Evolutionary conservation across 305 asterid genomes (phyloP).

Genomic region (Lippia alba): DNA sequence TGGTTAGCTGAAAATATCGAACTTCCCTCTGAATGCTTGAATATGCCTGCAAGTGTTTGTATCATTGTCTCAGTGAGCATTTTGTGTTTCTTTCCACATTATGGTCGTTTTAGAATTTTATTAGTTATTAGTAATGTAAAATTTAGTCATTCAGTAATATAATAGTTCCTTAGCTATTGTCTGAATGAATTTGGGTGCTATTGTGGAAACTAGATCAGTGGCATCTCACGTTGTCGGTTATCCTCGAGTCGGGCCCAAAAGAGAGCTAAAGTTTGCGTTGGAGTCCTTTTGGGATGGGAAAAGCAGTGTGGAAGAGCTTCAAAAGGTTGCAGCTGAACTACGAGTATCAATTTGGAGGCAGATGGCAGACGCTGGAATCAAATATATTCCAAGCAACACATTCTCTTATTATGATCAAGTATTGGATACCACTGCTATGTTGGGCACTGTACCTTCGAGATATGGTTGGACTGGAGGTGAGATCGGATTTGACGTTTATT

Average conservation of each 20-base stretch:
- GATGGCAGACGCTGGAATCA: conserved; percentile 63
- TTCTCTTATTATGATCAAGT: conserved; percentile 67
- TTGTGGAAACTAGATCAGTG: conserved; percentile 47
- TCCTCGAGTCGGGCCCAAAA: conserved; percentile 66
- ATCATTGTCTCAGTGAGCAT: conserved; percentile 31
- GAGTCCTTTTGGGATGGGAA: conserved; percentile 74
- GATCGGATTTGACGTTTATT: conserved; percentile 55
- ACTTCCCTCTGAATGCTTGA: conserved; percentile 7
- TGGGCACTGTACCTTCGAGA: conserved; percentile 72
- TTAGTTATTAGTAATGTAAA: conserved; percentile 5
- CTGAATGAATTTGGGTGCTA: conserved; percentile 24
- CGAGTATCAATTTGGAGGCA: conserved; percentile 61
- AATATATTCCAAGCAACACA: conserved; percentile 64
- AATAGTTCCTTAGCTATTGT: not conserved
- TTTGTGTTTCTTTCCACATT: conserved; percentile 2
- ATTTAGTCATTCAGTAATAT: not conserved
- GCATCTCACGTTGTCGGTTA: conserved; percentile 61
- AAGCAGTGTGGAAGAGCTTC: conserved; percentile 53
- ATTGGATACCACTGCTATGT: conserved; percentile 62
- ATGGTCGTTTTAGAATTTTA: not conserved
- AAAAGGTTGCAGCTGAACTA: conserved; percentile 54
- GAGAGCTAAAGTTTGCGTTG: conserved; percentile 65
- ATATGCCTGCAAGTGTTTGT: conserved; percentile 44
- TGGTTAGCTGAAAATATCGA: conserved; percentile 2
- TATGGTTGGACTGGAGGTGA: conserved; percentile 65